Percentiles rank a stretch among this genome's conserved stretches.
Conservation (phyloP, 2,329 filamentous ascomycete genomes). For the Alternaria alternata region DNA sequence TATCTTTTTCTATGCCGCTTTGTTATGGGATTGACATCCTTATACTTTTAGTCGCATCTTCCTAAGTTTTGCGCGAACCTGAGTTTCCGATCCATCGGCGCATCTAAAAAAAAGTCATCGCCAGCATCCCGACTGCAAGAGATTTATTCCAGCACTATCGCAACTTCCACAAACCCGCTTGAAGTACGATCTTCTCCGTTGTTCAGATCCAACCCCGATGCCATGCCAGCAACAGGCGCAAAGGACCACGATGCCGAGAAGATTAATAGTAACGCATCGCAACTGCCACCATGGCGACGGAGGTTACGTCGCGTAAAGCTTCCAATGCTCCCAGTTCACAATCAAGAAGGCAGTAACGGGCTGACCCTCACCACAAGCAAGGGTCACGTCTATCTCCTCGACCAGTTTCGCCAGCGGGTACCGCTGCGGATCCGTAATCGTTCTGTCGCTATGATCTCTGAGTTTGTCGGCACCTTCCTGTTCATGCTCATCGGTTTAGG, state of each 20-base stretch:
- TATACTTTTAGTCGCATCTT: neutral
- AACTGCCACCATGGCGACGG: too few relatives aligned
- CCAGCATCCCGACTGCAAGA: neutral
- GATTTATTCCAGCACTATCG: neutral
- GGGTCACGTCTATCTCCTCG: too few relatives aligned
- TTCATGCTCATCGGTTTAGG: neutral
- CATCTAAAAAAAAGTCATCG: neutral
- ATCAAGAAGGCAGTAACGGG: too few relatives aligned
- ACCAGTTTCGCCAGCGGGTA: too few relatives aligned
- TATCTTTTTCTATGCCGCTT: neutral
- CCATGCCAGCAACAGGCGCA: too few relatives aligned
- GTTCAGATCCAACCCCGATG: too few relatives aligned
- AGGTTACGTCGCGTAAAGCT: too few relatives aligned
- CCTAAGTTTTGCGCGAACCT: neutral
- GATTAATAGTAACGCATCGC: fast-evolving
- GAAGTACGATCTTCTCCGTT: too few relatives aligned
- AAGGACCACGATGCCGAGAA: too few relatives aligned
- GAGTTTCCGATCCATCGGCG: neutral
- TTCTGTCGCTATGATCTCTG: neutral
- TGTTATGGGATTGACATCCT: neutral
- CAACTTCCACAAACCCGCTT: neutral
- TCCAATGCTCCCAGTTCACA: too few relatives aligned
- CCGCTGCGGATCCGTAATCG: neutral
- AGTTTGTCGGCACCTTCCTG: neutral
- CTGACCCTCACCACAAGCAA: too few relatives aligned